Evolutionary conservation across 305 asterid species (phyloP).

Genomic region (Fraxinus dipetala): DNA sequence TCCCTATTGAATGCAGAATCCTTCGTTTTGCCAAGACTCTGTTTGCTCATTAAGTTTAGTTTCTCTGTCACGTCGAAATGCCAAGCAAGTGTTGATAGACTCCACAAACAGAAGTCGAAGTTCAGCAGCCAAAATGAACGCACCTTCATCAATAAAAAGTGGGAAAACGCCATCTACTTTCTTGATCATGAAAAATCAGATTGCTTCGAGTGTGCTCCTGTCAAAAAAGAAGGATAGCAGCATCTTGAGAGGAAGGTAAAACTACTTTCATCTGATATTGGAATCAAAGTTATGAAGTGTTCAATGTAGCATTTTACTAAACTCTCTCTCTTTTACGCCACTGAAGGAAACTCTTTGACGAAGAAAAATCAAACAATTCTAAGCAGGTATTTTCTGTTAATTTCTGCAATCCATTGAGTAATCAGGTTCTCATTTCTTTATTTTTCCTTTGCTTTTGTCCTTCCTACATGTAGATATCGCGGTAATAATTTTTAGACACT

Average conservation of each 20-base stretch:
- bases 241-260: conserved; percentile 65
- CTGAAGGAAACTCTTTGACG: conserved; percentile 59
- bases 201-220: conserved; percentile 23
- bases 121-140: conserved; percentile 41
- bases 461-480: neutral
- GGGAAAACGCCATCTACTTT: conserved; percentile 44
- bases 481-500: neutral
- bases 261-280: conserved; percentile 2
- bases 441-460: conserved; percentile 1
- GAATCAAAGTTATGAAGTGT: neutral
- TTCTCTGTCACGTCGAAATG: conserved; percentile 58
- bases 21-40: conserved; percentile 69
- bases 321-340: neutral
- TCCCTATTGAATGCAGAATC: conserved; percentile 44
- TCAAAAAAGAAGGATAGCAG: conserved; percentile 35
- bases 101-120: conserved; percentile 44
- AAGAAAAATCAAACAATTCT: conserved; percentile 29
- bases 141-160: conserved; percentile 35
- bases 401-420: neutral
- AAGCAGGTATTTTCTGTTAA: conserved; percentile 44
- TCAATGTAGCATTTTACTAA: conserved; percentile 19
- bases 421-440: neutral
- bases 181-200: conserved; percentile 39
- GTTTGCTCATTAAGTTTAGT: conserved; percentile 59
- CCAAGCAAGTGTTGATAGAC: conserved; percentile 47